These are phyloP conservation scores for Adansonia madagascariensis DNA, from an alignment of 441 rosid genomes.

Conservation along the genomic window DNA sequence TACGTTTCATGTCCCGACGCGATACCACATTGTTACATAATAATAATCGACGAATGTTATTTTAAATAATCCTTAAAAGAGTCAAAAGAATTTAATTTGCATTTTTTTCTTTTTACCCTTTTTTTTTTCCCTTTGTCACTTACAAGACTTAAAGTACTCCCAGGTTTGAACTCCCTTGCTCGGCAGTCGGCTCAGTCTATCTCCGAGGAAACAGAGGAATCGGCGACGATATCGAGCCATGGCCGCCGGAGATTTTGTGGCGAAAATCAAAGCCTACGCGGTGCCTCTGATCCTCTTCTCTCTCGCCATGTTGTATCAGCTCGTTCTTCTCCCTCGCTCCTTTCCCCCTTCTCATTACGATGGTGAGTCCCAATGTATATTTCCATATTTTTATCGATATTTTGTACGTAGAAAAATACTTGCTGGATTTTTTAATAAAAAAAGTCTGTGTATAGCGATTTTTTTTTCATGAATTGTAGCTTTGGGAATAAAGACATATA, in stretches of 20 bases:
- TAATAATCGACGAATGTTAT: not conserved
- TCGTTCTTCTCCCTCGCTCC: constrained; percentile 65
- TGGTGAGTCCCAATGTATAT: constrained; percentile 40
- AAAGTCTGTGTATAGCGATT: not conserved
- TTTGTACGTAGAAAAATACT: not conserved
- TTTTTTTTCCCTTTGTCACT: not conserved
- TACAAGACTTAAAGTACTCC: not conserved
- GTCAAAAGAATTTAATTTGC: not conserved
- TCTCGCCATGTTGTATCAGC: constrained; percentile 71
- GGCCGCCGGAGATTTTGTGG: constrained; percentile 38
- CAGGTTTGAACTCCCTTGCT: not conserved
- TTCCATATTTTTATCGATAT: not conserved
- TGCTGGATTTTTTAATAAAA: not conserved
- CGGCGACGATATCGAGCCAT: constrained; percentile 21
- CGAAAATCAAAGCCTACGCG: constrained; percentile 58
- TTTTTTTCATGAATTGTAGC: constrained; percentile 39
- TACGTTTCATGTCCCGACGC: not conserved
- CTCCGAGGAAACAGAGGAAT: constrained; percentile 12
- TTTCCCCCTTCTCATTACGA: constrained; percentile 80
- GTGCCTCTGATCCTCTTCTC: constrained; percentile 63
- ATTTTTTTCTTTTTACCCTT: not conserved
- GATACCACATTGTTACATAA: not conserved
- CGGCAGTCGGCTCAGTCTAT: not conserved
- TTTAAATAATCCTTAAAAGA: not conserved
- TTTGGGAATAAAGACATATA: constrained; percentile 58